Evolutionary conservation across 108 stramenopile species (phyloP).

Genomic region (Epithemia pelagica): DNA sequence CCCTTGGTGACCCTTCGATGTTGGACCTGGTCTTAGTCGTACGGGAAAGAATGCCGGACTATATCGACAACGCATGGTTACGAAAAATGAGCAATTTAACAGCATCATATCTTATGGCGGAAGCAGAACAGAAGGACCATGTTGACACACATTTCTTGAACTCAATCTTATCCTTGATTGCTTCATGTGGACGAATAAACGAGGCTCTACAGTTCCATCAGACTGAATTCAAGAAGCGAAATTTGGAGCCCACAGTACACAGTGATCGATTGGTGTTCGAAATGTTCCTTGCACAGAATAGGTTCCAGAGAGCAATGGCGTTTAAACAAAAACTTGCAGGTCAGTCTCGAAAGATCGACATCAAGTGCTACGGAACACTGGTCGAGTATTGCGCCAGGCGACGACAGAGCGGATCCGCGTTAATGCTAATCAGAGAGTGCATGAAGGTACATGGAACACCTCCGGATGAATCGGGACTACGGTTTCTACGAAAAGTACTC

Average conservation of each 20-base stretch:
- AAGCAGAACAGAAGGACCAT: slow-evolving; percentile 54
- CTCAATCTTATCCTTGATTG: slow-evolving; percentile 57
- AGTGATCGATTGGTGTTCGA: slow-evolving; percentile 74
- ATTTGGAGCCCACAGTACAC: slow-evolving; percentile 52
- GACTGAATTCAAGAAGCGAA: slow-evolving; percentile 40
- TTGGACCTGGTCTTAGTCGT: slow-evolving; percentile 55
- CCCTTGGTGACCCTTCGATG: slow-evolving; percentile 64
- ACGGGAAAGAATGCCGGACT: slow-evolving; percentile 78
- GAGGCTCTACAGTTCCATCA: slow-evolving; percentile 55
- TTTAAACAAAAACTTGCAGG: slow-evolving; percentile 70
- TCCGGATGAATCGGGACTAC: slow-evolving; percentile 61
- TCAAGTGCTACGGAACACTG: slow-evolving; percentile 66
- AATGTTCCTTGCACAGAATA: slow-evolving; percentile 70
- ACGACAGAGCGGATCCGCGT: slow-evolving; percentile 65
- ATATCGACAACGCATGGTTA: slow-evolving; percentile 45
- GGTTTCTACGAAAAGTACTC: slow-evolving; percentile 41
- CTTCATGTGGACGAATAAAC: slow-evolving; percentile 51
- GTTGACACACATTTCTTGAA: slow-evolving; percentile 67
- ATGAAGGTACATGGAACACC: slow-evolving; percentile 49
- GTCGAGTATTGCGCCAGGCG: slow-evolving; percentile 63
- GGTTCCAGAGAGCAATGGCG: slow-evolving; percentile 48
- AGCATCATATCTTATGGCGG: slow-evolving; percentile 48
- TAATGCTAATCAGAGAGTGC: slow-evolving; percentile 76
- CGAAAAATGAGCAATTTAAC: slow-evolving; percentile 45
- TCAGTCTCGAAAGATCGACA: slow-evolving; percentile 53